Percentiles rank a stretch among this genome's conserved stretches.
Conservation (phyloP, 2,329 filamentous ascomycete genomes). For the Botrytis cinerea region DNA sequence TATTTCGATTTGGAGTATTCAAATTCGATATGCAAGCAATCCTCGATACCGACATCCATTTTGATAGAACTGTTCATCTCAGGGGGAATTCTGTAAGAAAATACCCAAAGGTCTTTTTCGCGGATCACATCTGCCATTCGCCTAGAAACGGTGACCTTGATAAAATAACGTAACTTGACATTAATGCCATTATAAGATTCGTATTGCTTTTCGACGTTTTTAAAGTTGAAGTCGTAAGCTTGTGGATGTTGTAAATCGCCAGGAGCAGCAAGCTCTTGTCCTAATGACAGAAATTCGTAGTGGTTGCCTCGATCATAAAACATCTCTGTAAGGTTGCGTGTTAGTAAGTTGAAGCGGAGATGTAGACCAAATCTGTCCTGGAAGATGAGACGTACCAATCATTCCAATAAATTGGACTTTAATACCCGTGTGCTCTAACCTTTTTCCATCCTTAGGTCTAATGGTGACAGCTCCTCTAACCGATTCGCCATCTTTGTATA, state of each 20-base stretch:
- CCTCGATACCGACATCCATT: slow-evolving; percentile 99
- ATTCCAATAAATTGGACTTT: slow-evolving; percentile 99
- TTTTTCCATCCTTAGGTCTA: slow-evolving; percentile 95
- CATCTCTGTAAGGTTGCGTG: slow-evolving; percentile 69
- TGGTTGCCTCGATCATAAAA: slow-evolving; percentile 99
- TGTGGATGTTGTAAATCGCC: slow-evolving; percentile 98
- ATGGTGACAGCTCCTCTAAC: slow-evolving; percentile 96
- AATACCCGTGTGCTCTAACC: slow-evolving; percentile 96
- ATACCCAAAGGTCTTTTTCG: slow-evolving; percentile 99
- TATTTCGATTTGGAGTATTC: slow-evolving; percentile 99
- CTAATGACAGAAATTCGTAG: slow-evolving; percentile 97
- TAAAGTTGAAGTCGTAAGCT: slow-evolving; percentile 99
- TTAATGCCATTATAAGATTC: slow-evolving; percentile 99
- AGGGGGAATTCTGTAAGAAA: slow-evolving; percentile 95
- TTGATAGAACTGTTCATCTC: slow-evolving; percentile 99
- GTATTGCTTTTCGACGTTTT: slow-evolving; percentile 99
- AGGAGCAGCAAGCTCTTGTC: slow-evolving; percentile 93
- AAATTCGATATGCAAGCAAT: slow-evolving; percentile 98
- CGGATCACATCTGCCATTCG: slow-evolving; percentile 97
- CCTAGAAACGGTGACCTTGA: slow-evolving; percentile 92
- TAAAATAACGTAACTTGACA: slow-evolving; percentile 97
- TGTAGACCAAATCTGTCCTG: not conserved
- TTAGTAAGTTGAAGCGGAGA: slow-evolving; percentile 14
- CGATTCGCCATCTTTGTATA: slow-evolving; percentile 98
- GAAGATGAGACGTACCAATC: slow-evolving; percentile 65